phyloP scores from a whole-genome alignment of 306 rosid genomes.

The Senna siamea region DNA sequence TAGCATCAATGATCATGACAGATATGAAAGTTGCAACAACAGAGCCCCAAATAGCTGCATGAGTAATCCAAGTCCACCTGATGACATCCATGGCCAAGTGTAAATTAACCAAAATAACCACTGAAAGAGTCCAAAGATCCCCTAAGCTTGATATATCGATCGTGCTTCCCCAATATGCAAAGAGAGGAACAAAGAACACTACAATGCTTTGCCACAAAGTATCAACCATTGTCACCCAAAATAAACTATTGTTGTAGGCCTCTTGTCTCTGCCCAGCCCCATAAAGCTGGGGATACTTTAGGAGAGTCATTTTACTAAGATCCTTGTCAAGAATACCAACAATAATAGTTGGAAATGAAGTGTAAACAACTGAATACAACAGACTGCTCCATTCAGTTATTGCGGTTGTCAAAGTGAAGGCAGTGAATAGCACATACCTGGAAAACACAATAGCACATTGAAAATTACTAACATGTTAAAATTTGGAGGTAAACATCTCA shows the following conservation, averaged over 20 bases:
- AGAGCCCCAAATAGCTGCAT: conserved; percentile 89
- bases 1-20: conserved; percentile 72
- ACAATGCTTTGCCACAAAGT: conserved; percentile 90
- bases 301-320: conserved; percentile 78
- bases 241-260: conserved; percentile 74
- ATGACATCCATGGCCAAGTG: conserved; percentile 92
- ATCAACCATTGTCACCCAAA: conserved; percentile 74
- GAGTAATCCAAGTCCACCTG: conserved; percentile 84
- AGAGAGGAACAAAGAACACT: conserved; percentile 76
- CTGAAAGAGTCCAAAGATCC: conserved; percentile 92
- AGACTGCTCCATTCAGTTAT: conserved; percentile 92
- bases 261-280: conserved; percentile 92
- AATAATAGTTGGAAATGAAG: conserved; percentile 77
- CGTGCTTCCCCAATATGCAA: conserved; percentile 76
- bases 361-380: conserved; percentile 78
- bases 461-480: conserved; percentile 24
- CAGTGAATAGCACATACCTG: conserved; percentile 87
- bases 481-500: background rate
- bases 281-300: conserved; percentile 79
- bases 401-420: conserved; percentile 79
- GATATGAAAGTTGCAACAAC: conserved; percentile 76
- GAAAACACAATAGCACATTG: conserved; percentile 31
- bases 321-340: conserved; percentile 97
- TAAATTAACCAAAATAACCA: conserved; percentile 81
- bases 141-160: conserved; percentile 82